Percentiles rank a stretch among this genome's conserved stretches.
Evolutionary conservation across 352 stramenopile genomes (phyloP).

Genomic region (Pythium vanterpoolii): DNA sequence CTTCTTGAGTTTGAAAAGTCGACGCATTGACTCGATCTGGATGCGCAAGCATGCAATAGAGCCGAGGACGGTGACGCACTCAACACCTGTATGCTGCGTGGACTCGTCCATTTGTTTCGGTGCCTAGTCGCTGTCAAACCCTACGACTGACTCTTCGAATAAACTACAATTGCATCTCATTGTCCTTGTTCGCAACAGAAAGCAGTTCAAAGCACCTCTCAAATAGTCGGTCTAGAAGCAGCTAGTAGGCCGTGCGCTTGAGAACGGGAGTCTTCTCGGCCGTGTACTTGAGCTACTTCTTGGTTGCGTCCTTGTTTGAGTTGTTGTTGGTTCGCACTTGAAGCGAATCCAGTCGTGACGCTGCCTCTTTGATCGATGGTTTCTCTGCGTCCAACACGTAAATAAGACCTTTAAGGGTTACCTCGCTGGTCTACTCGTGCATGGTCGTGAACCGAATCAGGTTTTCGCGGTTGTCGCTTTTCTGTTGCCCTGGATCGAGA

Average conservation of each 20-base stretch:
- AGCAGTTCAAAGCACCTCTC: neutral
- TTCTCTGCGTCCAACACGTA: neutral
- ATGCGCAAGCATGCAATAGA: neutral
- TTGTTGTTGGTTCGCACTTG: neutral
- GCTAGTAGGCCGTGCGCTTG: neutral
- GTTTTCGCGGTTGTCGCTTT: neutral
- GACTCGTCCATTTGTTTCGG: neutral
- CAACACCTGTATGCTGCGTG: neutral
- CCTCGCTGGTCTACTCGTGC: neutral
- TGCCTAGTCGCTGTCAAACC: neutral
- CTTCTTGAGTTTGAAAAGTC: neutral
- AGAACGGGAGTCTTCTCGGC: neutral
- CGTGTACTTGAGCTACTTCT: neutral
- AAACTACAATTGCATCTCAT: constrained; percentile 1
- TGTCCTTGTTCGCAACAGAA: neutral
- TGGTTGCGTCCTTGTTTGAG: too few relatives aligned
- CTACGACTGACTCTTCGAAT: neutral
- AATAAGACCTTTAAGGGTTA: neutral
- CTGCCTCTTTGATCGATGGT: neutral
- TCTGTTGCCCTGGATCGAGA: neutral
- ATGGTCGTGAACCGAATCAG: neutral
- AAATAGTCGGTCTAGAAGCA: neutral
- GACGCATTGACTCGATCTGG: neutral
- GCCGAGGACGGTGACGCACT: neutral
- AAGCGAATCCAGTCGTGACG: neutral